These are phyloP conservation scores for Phytophthora palmivora DNA, from an alignment of 352 stramenopile species.

Conservation along the genomic window DNA sequence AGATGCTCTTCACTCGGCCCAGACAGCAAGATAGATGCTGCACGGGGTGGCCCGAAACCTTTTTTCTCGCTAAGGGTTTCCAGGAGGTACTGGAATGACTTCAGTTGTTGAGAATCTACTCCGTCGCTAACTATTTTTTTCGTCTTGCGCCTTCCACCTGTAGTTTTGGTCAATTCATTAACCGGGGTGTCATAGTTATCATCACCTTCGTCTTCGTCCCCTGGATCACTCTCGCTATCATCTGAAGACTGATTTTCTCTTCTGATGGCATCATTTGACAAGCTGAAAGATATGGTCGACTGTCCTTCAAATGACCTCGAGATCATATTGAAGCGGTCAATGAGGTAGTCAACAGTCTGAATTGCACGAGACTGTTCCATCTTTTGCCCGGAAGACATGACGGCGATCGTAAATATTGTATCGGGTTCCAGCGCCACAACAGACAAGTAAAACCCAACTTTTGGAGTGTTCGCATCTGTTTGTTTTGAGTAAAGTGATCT, in stretches of 20 bases:
- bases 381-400: constrained; percentile 77
- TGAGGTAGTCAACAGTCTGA: constrained; percentile 69
- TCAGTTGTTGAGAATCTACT: constrained; percentile 23
- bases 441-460: constrained; percentile 61
- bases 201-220: constrained; percentile 13
- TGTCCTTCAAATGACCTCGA: constrained; percentile 45
- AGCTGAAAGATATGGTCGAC: not conserved
- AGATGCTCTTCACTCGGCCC: constrained; percentile 38
- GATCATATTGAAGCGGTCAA: constrained; percentile 72
- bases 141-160: constrained; percentile 6
- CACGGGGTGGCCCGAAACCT: constrained; percentile 13
- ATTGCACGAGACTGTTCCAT: constrained; percentile 62
- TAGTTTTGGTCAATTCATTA: not conserved
- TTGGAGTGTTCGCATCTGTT: not conserved
- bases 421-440: constrained; percentile 51
- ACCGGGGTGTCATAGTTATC: not conserved
- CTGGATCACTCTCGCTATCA: constrained; percentile 13
- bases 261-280: not conserved
- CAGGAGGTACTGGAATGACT: constrained; percentile 62
- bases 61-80: constrained; percentile 49
- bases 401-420: constrained; percentile 53
- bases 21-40: constrained; percentile 43
- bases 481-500: constrained; percentile 32
- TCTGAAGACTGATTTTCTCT: not conserved
- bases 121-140: constrained; percentile 12